Conservation (phyloP, 352 stramenopile genomes). For the Globisporangium cylindrosporum region DNA sequence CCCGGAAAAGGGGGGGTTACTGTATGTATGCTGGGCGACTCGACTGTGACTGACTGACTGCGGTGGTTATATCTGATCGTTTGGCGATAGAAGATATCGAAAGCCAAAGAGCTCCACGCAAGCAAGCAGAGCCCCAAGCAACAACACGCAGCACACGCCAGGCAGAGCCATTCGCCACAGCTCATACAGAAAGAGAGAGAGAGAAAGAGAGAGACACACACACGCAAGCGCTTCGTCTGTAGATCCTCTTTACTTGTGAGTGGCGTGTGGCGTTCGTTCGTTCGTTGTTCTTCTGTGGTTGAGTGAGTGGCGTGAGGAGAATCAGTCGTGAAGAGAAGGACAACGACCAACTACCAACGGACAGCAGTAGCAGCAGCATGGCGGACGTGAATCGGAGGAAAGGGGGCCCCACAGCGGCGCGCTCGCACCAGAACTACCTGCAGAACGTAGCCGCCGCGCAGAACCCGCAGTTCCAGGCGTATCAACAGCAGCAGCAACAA, state of each 20-base stretch:
- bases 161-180: not conserved
- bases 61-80: not conserved
- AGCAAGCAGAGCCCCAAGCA: constrained; percentile 1
- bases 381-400: constrained; percentile 48
- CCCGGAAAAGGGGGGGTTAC: not conserved
- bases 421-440: constrained; percentile 44
- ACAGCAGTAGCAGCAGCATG: constrained; percentile 17
- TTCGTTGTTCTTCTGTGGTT: constrained; percentile 4
- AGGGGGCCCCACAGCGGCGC: constrained; percentile 29
- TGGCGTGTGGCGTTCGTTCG: not conserved
- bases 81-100: constrained; percentile 2
- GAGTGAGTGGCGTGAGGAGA: constrained; percentile 6
- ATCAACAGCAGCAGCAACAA: constrained; percentile 25
- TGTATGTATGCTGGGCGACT: not conserved
- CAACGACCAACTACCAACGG: not conserved
- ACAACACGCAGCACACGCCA: constrained; percentile 10
- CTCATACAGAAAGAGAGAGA: not conserved
- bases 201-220: not conserved
- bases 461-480: constrained; percentile 31
- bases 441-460: constrained; percentile 23
- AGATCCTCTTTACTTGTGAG: not conserved
- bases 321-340: constrained; percentile 1
- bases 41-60: too few relatives aligned
- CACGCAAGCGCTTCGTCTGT: not conserved
- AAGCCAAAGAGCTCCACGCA: constrained; percentile 12